These are phyloP conservation scores for Cyclostephanos invisitatus DNA, from an alignment of 108 stramenopile species.

Conservation along the genomic window DNA sequence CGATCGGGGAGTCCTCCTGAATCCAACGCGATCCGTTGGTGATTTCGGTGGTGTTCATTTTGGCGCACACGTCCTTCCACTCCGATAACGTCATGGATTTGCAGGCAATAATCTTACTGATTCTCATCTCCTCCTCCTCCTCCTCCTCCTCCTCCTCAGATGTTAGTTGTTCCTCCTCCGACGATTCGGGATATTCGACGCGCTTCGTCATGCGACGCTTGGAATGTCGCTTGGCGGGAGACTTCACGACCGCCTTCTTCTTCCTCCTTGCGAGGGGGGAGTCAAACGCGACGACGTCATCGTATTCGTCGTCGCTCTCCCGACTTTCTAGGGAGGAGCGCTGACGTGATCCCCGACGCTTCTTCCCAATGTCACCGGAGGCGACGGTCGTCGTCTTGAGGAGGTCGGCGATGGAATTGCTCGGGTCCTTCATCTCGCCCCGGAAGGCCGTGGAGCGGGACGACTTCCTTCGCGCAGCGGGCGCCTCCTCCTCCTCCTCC, in stretches of 20 bases:
- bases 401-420: constrained; percentile 48
- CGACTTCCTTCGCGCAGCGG: constrained; percentile 34
- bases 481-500: constrained; percentile 5
- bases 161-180: constrained; percentile 38
- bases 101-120: constrained; percentile 74
- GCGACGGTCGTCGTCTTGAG: constrained; percentile 12
- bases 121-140: constrained; percentile 67
- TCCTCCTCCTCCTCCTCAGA: constrained; percentile 51
- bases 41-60: constrained; percentile 84
- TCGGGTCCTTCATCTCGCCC: constrained; percentile 49
- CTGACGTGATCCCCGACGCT: constrained; percentile 14
- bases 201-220: constrained; percentile 35
- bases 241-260: constrained; percentile 31
- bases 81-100: constrained; percentile 49
- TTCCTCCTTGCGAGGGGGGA: constrained; percentile 10
- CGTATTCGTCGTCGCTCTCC: constrained; percentile 28
- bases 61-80: constrained; percentile 65
- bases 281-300: constrained; percentile 17
- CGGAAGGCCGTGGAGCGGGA: constrained; percentile 43
- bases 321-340: constrained; percentile 22
- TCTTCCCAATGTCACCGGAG: constrained; percentile 4
- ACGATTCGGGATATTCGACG: constrained; percentile 27
- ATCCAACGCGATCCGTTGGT: constrained; percentile 79
- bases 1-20: constrained; percentile 41
- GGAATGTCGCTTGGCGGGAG: constrained; percentile 53